Evolutionary conservation across 164 flowering plant species (phyloP).

Genomic region (Sedum album): DNA sequence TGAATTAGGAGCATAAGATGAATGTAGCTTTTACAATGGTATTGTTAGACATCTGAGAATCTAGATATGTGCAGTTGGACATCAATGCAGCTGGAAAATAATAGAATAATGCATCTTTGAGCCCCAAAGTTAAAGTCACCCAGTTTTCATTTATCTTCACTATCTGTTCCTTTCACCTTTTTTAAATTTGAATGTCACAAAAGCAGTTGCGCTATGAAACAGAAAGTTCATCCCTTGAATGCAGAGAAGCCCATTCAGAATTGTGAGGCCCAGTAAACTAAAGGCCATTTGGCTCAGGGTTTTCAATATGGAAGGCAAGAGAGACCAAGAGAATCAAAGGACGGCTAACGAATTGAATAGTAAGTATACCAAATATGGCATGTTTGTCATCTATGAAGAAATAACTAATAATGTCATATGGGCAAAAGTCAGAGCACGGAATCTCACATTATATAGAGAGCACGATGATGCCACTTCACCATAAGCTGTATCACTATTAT

Average conservation of each 20-base stretch:
- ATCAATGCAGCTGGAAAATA: not conserved
- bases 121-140: not conserved
- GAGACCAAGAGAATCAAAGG: not conserved
- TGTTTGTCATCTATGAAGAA: not conserved
- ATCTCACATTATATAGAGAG: not conserved
- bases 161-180: not conserved
- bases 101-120: not conserved
- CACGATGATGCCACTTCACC: not conserved
- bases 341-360: not conserved
- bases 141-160: not conserved
- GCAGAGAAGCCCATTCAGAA: not conserved
- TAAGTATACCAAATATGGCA: not conserved
- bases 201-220: not conserved
- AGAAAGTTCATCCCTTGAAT: not conserved
- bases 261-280: conserved; percentile 13
- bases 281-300: conserved; percentile 19
- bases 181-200: not conserved
- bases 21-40: not conserved
- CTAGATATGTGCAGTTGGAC: not conserved
- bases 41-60: not conserved
- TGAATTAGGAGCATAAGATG: not conserved
- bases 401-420: not conserved
- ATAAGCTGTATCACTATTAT: not conserved
- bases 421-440: conserved; percentile 1
- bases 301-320: not conserved